phyloP scores from a whole-genome alignment of 768 basidiomycete species.

The Termitomyces sp. region DNA sequence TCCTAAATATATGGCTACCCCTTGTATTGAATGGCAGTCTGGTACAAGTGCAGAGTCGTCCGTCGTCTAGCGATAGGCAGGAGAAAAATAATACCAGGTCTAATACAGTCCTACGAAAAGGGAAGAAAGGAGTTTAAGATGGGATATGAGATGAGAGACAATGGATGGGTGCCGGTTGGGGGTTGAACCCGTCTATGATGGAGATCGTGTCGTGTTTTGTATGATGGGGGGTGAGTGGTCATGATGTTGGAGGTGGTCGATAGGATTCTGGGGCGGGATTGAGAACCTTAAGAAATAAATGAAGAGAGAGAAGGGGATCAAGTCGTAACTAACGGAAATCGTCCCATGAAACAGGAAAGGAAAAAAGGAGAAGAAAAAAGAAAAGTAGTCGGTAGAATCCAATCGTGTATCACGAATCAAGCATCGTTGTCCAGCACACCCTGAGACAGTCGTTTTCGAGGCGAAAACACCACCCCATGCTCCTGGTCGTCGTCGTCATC shows the following conservation, averaged over 20 bases:
- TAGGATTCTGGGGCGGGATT: no score
- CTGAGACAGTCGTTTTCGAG: slow-evolving; percentile 15
- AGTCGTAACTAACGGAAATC: neutral
- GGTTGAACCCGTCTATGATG: neutral
- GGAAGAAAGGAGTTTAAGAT: neutral
- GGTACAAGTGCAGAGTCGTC: slow-evolving; percentile 22
- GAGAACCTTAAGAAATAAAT: no score
- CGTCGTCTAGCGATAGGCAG: slow-evolving; percentile 13
- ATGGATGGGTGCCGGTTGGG: neutral
- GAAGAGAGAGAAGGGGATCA: no score
- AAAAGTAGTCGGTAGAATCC: neutral
- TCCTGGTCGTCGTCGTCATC: slow-evolving; percentile 20
- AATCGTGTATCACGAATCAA: neutral
- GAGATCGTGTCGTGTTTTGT: neutral
- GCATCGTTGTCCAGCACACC: neutral
- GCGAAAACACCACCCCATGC: slow-evolving; percentile 27
- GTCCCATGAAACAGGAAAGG: neutral
- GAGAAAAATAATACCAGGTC: slow-evolving; percentile 17
- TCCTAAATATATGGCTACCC: slow-evolving; percentile 14
- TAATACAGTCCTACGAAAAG: slow-evolving; percentile 13
- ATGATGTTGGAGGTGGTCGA: neutral
- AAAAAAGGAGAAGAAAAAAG: neutral
- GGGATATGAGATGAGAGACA: neutral
- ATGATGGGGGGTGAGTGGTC: neutral
- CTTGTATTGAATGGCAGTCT: slow-evolving; percentile 22